phyloP scores from a whole-genome alignment of 441 rosid species.

The Erysimum cheiri region DNA sequence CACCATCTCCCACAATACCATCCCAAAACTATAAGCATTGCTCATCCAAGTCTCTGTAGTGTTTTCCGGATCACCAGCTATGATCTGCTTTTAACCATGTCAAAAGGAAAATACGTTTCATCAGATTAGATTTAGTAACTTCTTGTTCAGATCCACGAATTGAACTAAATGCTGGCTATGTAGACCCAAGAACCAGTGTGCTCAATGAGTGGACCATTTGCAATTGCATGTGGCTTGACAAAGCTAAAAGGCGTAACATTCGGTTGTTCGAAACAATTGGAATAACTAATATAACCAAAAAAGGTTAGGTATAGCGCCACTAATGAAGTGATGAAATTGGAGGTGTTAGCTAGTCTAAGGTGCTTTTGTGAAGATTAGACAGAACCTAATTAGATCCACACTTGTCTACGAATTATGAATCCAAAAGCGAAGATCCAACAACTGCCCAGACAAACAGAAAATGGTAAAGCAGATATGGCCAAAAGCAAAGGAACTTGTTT shows the following conservation, averaged over 20 bases:
- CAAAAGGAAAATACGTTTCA: slow-evolving; percentile 10
- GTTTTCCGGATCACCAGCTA: slow-evolving; percentile 94
- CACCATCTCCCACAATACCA: slow-evolving; percentile 98
- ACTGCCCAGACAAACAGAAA: slow-evolving; percentile 37
- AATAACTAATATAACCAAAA: neutral
- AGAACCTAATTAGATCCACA: slow-evolving; percentile 39
- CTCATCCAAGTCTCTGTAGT: slow-evolving; percentile 97
- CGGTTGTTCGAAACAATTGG: slow-evolving; percentile 1
- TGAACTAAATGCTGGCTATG: slow-evolving; percentile 14
- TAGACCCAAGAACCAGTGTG: slow-evolving; percentile 36
- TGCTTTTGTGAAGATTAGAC: slow-evolving; percentile 43
- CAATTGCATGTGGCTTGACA: neutral
- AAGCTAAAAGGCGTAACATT: slow-evolving; percentile 13
- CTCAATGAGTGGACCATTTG: slow-evolving; percentile 42
- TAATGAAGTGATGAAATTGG: slow-evolving; percentile 45
- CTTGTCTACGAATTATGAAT: slow-evolving; percentile 43
- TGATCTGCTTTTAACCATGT: slow-evolving; percentile 62
- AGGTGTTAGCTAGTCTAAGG: slow-evolving; percentile 40
- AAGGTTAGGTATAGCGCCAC: slow-evolving; percentile 20
- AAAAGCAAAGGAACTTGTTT: slow-evolving; percentile 29
- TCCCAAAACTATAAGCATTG: slow-evolving; percentile 90
- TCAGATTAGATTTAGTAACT: neutral
- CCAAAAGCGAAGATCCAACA: slow-evolving; percentile 32
- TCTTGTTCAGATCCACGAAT: slow-evolving; percentile 1
- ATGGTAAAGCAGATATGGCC: slow-evolving; percentile 22